Base-by-base conservation (phyloP, 306 rosid species). In the Dryas drummondii region DNA sequence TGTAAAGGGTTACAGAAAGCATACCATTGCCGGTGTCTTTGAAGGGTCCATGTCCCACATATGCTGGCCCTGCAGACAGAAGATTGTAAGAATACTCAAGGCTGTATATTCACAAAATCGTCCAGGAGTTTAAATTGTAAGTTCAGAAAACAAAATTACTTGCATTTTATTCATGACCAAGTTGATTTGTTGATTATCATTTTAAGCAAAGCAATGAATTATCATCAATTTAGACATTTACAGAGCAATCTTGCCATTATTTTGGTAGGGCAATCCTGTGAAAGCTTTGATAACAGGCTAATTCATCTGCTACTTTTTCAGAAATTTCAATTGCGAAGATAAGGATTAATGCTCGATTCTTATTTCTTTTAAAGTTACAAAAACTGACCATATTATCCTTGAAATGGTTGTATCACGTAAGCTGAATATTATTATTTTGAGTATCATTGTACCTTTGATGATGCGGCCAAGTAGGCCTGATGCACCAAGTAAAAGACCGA, bases 401-500 rank as follows among this genome's bases (percentile, higher is more conserved):
- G 15, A 42, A 7, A 7, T 67, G 71, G 54, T 66, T 66, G 42
- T 19, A 22, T 68, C 72, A 50, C 47, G 9, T 37, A 55, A 57
- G 40, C 42, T 26, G 32, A 65, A 17, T 68, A 27, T 65, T 22
- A 14, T 57, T 77, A 51, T 52, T 72, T 55, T 66, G 66, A 66
- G 72, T 73, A 74, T 55, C 75, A 61, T 16, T 47, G 44, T 56
- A 94, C 97, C 97, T 91, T 76, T 75, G 86, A 82, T 54, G 87
- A 83, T n/a, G 86, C 83, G 44, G 97, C 91, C 86, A 87, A 61
- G 71, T 64, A 87, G 72, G 91, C 81, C 75, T 88, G 84, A 70
- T 91, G 91, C 54, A 70, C 80, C 68, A 91, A 84, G 84, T 75
- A 88, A 89, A 88, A 88, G 52, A 87, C 73, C 46, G 94, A 87